Base-by-base conservation (phyloP, 805 yeast species). In the Teunomyces tritomae region DNA sequence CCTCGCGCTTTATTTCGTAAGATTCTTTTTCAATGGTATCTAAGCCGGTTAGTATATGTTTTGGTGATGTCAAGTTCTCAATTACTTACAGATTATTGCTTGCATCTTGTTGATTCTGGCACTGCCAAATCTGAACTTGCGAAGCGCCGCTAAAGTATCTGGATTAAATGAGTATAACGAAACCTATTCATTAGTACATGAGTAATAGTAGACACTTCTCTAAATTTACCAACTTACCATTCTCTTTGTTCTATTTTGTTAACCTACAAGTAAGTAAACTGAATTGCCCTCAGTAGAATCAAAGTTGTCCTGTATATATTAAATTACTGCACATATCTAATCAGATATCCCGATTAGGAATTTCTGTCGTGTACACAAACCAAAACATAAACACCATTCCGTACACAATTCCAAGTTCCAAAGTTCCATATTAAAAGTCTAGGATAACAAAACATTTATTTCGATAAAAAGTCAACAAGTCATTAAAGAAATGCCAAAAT, bases 81-180 rank as follows among this genome's bases (percentile, higher is more conserved):
- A 17, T 5, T 17, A 71, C 82, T 46, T 65, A 76, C 80, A 83
- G 17, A 85, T 73, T 44, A 83, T 65, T 1, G 89, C 88, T 65
- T 85, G 83, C 59, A 85, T 71, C 2, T 67, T 59, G 28, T 75
- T 74, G 4, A 84, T 75, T 61, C 95, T 74, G 10, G 89, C 83
- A 51, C 89, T 85, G 11, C 82, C 71, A 51, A 84, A 80, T 48
- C 96, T 79, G 64, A 89, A 89, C 67, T 85, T 88, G 53, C 80
- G 82, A 35, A 89, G 77, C 11, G 64, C 73, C 8, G 78, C 64
- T 42, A 77, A 70, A 0, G 95, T 85, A 39, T 79, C 86, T 5
- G 81, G 74, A 8, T 85, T 70, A 52, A 88, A 77, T 0, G 83
- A 65, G 63, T 87, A 87, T 49, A 89, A 67, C 0, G 83, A 73